These are phyloP conservation scores for Urochloa ruziziensis DNA, from an alignment of 176 grass and related monocot species.

Conservation along the genomic window DNA sequence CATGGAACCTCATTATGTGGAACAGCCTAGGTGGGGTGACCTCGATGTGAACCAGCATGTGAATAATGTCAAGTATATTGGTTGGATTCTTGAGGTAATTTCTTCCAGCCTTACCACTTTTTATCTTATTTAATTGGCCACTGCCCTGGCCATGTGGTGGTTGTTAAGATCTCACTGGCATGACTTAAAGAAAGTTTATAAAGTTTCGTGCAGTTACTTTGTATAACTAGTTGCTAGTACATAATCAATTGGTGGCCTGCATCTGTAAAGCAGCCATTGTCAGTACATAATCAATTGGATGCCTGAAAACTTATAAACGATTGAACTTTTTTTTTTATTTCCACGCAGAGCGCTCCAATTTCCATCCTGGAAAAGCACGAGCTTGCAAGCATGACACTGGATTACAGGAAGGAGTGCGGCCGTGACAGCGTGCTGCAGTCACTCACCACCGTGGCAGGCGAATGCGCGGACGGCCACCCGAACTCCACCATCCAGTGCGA, in stretches of 20 bases:
- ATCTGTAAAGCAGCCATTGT: neutral
- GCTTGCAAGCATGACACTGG: constrained; percentile 87
- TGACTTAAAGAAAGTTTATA: neutral
- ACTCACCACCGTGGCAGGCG: constrained; percentile 49
- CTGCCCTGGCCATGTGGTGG: neutral
- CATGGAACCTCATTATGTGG: neutral
- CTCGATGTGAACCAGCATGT: constrained; percentile 98
- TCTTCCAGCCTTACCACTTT: neutral
- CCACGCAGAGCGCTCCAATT: constrained; percentile 82
- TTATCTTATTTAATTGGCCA: constrained; percentile 1
- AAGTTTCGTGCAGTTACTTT: neutral
- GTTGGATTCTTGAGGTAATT: constrained; percentile 98
- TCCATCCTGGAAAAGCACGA: constrained; percentile 96
- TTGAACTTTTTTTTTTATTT: neutral
- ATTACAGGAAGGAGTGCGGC: constrained; percentile 95
- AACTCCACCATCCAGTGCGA: constrained; percentile 59
- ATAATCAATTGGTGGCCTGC: neutral
- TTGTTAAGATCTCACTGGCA: neutral
- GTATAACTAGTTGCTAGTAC: neutral
- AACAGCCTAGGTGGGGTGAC: constrained; percentile 94
- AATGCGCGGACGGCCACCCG: constrained; percentile 13
- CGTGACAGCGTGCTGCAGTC: constrained; percentile 88
- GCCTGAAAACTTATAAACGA: constrained; percentile 3
- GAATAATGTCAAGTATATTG: constrained; percentile 98
- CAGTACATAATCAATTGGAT: no score